Conservation (phyloP, 2,329 filamentous ascomycete genomes). For the Geosmithia putterillii region DNA sequence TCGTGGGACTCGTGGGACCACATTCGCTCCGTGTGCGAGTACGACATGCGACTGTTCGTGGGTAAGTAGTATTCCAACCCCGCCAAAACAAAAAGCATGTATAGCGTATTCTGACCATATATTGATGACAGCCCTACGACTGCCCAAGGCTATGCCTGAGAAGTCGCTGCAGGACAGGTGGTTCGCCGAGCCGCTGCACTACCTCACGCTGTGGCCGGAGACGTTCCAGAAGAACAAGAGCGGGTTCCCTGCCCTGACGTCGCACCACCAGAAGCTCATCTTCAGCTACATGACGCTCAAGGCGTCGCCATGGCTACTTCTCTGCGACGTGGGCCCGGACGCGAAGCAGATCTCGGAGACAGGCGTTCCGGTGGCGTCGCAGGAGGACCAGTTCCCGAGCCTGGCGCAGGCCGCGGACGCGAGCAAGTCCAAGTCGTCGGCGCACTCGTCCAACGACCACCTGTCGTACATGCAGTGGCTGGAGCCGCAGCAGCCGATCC, state of each 20-base stretch:
- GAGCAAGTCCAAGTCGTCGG: neutral
- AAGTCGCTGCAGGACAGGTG: slow-evolving; percentile 51
- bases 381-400: slow-evolving; percentile 49
- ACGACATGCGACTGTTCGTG: slow-evolving; percentile 67
- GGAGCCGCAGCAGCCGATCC: slow-evolving; percentile 65
- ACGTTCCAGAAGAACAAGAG: slow-evolving; percentile 48
- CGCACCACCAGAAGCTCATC: slow-evolving; percentile 48
- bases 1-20: slow-evolving; percentile 92
- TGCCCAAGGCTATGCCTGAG: slow-evolving; percentile 47
- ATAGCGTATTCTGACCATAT: neutral
- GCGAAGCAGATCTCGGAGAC: slow-evolving; percentile 8
- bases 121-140: slow-evolving; percentile 32
- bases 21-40: slow-evolving; percentile 75
- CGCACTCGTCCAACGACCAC: slow-evolving; percentile 27
- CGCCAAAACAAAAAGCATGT: neutral
- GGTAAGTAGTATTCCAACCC: slow-evolving; percentile 45
- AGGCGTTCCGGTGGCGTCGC: slow-evolving; percentile 11
- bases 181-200: slow-evolving; percentile 57
- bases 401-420: slow-evolving; percentile 46
- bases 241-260: slow-evolving; percentile 49
- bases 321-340: slow-evolving; percentile 48
- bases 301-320: slow-evolving; percentile 46
- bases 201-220: slow-evolving; percentile 39
- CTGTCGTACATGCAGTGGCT: slow-evolving; percentile 75
- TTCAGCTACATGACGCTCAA: slow-evolving; percentile 53